These are phyloP conservation scores for Aureobasidium leucospermi DNA, from an alignment of 2,329 filamentous ascomycete species.

Conservation along the genomic window DNA sequence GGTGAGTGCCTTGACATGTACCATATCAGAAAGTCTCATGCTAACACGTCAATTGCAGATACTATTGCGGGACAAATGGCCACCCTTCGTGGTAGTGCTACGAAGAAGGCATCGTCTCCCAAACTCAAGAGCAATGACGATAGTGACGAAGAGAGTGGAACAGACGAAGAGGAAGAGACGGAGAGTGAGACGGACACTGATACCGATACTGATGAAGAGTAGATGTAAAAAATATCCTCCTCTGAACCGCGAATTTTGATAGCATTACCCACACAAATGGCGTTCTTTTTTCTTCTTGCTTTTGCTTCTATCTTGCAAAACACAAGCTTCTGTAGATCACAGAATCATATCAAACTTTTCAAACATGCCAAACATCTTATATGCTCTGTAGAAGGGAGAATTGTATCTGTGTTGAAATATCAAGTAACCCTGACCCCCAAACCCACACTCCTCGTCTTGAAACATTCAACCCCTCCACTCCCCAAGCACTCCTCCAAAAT, in stretches of 20 bases:
- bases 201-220: conserved; percentile 71
- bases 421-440: conserved; percentile 44
- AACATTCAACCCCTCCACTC: conserved; percentile 62
- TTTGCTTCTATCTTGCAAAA: neutral
- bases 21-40: neutral
- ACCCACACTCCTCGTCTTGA: conserved; percentile 68
- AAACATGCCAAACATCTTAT: no score
- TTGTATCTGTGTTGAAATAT: neutral
- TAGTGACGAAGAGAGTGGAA: conserved; percentile 31
- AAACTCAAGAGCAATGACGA: conserved; percentile 18
- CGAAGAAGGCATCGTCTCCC: conserved; percentile 16
- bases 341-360: no score
- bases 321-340: neutral
- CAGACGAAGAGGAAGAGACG: conserved; percentile 28
- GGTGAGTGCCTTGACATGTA: conserved; percentile 51
- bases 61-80: conserved; percentile 33
- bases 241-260: neutral
- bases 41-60: conserved; percentile 24
- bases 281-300: neutral
- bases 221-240: conserved; percentile 8
- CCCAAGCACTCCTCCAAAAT: conserved; percentile 64
- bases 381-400: no score
- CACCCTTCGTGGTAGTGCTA: conserved; percentile 28
- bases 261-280: neutral
- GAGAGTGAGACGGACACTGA: conserved; percentile 40